phyloP scores from a whole-genome alignment of 805 yeast species.

The Ogataea saltuana region DNA sequence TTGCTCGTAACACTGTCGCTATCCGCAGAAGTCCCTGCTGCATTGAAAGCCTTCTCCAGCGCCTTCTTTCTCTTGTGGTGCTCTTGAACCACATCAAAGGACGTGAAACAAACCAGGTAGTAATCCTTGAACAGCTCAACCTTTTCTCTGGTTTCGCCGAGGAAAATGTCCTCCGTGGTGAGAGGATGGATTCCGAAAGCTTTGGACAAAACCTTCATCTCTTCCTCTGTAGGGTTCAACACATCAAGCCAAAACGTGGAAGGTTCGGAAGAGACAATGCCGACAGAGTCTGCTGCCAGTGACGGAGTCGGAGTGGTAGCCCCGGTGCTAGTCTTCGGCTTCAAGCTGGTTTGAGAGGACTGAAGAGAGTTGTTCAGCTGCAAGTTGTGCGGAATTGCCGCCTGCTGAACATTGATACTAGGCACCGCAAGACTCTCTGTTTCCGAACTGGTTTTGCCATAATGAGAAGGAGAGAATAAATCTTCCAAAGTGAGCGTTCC shows the following conservation, averaged over 20 bases:
- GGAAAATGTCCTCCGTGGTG: conserved; percentile 90
- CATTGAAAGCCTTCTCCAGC: conserved; percentile 24
- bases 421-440: conserved; percentile 10
- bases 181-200: conserved; percentile 95
- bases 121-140: conserved; percentile 90
- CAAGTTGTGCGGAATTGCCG: conserved; percentile 1
- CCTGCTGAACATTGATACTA: conserved; percentile 1
- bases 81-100: conserved; percentile 79
- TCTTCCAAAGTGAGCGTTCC: conserved; percentile 59
- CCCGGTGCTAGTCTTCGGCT: conserved; percentile 18
- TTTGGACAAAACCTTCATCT: conserved; percentile 87
- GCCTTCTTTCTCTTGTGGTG: conserved; percentile 43
- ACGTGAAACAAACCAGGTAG: conserved; percentile 86
- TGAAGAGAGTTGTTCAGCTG: conserved; percentile 12
- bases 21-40: conserved; percentile 16
- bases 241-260: conserved; percentile 94
- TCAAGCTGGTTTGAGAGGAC: conserved; percentile 17
- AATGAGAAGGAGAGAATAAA: conserved; percentile 53
- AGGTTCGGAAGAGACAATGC: conserved; percentile 19
- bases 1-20: conserved; percentile 20
- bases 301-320: conserved; percentile 31
- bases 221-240: conserved; percentile 91
- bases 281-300: conserved; percentile 19
- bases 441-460: conserved; percentile 19
- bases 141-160: conserved; percentile 93